These are phyloP conservation scores for Thraustochytrium sp. DNA, from an alignment of 352 stramenopile species.

Conservation along the genomic window DNA sequence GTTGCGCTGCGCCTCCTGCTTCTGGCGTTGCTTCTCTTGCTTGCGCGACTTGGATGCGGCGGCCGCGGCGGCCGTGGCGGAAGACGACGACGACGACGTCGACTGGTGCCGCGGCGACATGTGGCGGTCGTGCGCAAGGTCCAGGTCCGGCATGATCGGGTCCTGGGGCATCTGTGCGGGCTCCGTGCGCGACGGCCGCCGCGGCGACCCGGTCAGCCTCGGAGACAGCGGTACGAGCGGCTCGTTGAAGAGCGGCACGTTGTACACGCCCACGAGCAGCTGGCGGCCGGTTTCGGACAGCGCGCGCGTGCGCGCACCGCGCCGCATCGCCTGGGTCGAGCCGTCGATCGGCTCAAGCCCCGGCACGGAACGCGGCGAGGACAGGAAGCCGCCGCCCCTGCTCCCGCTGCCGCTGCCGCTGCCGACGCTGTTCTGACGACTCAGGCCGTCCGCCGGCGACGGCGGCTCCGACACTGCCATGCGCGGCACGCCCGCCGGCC, in stretches of 20 bases:
- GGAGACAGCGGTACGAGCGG: not conserved
- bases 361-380: too few species aligned
- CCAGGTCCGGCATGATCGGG: not conserved
- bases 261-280: conserved; percentile 9
- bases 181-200: not conserved
- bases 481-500: not conserved
- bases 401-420: too few species aligned
- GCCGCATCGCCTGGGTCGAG: not conserved
- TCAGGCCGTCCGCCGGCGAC: not conserved
- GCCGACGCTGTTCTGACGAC: too few species aligned
- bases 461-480: not conserved
- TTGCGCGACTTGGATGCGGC: not conserved
- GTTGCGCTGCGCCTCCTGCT: not conserved
- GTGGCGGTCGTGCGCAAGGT: not conserved
- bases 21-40: not conserved
- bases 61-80: not conserved
- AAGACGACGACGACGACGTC: not conserved
- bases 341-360: not conserved
- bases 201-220: not conserved
- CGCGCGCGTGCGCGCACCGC: not conserved
- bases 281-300: conserved; percentile 30
- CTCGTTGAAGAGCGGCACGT: not conserved
- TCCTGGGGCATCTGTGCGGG: conserved; percentile 4
- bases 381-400: too few species aligned
- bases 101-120: not conserved